Conservation (phyloP, 768 basidiomycete species). For the Multifurca ochricompacta region DNA sequence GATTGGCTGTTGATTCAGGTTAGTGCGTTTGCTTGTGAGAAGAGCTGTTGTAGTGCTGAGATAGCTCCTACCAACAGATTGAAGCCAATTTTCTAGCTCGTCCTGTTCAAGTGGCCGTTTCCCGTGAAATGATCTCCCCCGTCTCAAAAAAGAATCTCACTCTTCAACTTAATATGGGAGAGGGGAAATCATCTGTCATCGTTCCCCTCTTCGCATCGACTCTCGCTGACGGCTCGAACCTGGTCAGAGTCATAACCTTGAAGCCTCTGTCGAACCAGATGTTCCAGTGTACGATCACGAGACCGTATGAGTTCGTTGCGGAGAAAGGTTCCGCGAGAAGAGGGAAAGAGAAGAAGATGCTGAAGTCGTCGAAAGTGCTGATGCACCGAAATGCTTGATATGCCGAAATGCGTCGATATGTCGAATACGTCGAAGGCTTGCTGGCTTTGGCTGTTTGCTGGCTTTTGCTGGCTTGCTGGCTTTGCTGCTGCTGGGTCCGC, state of each 20-base stretch:
- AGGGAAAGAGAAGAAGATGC: too few relatives aligned
- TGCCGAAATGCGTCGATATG: too few relatives aligned
- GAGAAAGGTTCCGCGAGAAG: too few relatives aligned
- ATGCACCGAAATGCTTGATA: too few relatives aligned
- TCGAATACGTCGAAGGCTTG: too few relatives aligned
- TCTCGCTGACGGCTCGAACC: slow-evolving; percentile 36
- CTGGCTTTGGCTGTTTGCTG: too few relatives aligned
- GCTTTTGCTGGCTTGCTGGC: too few relatives aligned
- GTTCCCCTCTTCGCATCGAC: slow-evolving; percentile 36
- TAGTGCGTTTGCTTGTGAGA: neutral
- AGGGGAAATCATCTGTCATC: slow-evolving; percentile 48
- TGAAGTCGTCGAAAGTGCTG: too few relatives aligned
- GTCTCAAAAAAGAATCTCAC: slow-evolving; percentile 30
- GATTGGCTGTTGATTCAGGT: slow-evolving; percentile 18
- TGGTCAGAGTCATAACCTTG: slow-evolving; percentile 44
- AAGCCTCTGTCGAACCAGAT: slow-evolving; percentile 41
- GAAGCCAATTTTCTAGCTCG: slow-evolving; percentile 39
- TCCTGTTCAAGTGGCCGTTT: slow-evolving; percentile 35
- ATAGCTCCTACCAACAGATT: slow-evolving; percentile 28
- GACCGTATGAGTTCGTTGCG: too few relatives aligned
- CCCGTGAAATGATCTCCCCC: slow-evolving; percentile 42
- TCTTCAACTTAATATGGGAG: slow-evolving; percentile 52
- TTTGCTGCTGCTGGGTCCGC: too few relatives aligned
- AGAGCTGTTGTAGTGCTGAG: neutral
- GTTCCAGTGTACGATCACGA: too few relatives aligned